Evolutionary conservation across 352 stramenopile genomes (phyloP), one percentile per base, ranked within the genome.

Genomic region (Globisporangium orthogonon): DNA sequence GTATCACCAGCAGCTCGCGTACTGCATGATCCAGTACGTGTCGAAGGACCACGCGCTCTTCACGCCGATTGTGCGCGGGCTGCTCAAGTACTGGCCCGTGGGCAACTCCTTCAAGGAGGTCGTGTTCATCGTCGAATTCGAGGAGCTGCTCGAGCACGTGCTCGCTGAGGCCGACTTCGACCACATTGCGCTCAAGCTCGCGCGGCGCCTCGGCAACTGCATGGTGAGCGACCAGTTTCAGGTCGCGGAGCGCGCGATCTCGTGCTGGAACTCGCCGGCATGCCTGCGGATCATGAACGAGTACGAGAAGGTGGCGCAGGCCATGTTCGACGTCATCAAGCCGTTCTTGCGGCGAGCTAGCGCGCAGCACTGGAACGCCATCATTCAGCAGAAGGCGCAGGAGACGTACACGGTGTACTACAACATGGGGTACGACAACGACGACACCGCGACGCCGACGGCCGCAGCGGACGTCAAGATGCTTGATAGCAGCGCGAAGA

Each of bases 21-120:
- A 95, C 64, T 93, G 83, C 65, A 93, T 95, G 82, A 91, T 91
- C 59, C 83, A 94, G 69, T 95, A 94, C 67, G 86, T 94, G 15
- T 86, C 78, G 7, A 95, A 95, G 59, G 86, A 95, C 57, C 84
- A 94, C 67, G 78, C 76, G 53, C 71, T 92, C n/a, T 91, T 91
- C 58, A 91, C 76, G 33, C 70, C 86, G 18, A 91, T 95, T 41
- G 83, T 91, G 18, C 67, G 74, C 2, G 85, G 85, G 0, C 65
- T 92, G 54, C 64, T 94, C 48, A 86, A 86, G 70, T 92, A 89
- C 67, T 94, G 85, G 85, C 85, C 85, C 2, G 83, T 93, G 48
- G 83, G 83, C 54, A 91, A 91, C 58, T 90, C 81, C 58, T 91
- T 91, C 66, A 94, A 94, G 66, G 85, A 96, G 50, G 83, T 94